These are phyloP conservation scores for Aspergillus ochraceoroseus DNA, from an alignment of 2,329 filamentous ascomycete species.

Conservation along the genomic window DNA sequence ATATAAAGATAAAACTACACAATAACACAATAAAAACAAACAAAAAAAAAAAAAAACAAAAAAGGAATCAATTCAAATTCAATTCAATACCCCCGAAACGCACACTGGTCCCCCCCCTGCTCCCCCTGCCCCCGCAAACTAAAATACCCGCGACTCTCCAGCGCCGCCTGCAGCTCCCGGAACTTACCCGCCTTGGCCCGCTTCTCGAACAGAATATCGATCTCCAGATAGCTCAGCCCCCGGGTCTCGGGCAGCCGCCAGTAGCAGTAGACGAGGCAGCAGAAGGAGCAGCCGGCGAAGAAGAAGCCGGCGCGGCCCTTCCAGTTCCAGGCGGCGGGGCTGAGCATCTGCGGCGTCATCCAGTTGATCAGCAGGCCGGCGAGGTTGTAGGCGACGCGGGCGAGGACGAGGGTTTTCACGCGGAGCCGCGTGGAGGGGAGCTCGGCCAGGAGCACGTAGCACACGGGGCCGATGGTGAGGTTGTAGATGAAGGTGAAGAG, in stretches of 20 bases:
- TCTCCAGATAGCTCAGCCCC: slow-evolving; percentile 40
- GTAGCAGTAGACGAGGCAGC: slow-evolving; percentile 37
- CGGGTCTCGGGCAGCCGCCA: slow-evolving; percentile 41
- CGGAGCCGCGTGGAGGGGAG: slow-evolving; percentile 52
- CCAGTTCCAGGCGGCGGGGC: slow-evolving; percentile 34
- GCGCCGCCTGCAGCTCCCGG: not conserved
- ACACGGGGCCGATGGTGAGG: slow-evolving; percentile 52
- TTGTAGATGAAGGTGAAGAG: slow-evolving; percentile 53
- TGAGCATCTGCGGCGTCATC: slow-evolving; percentile 31
- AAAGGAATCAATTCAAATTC: no score
- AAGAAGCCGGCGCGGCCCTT: slow-evolving; percentile 40
- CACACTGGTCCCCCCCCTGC: no score
- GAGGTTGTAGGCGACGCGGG: slow-evolving; percentile 51
- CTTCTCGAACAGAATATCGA: slow-evolving; percentile 43
- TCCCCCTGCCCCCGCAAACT: no score
- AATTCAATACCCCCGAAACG: no score
- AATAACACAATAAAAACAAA: no score
- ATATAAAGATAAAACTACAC: no score
- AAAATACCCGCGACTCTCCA: no score
- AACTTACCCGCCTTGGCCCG: slow-evolving; percentile 37
- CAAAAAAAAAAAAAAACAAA: no score
- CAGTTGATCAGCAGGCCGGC: slow-evolving; percentile 46
- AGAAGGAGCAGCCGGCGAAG: slow-evolving; percentile 34
- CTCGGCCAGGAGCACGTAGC: slow-evolving; percentile 53
- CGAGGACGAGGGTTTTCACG: slow-evolving; percentile 52